A percentile compares a stretch with the other conserved stretches of the same genome.
Conservation (phyloP, 75 land plant genomes). For the Cupressus sempervirens region DNA sequence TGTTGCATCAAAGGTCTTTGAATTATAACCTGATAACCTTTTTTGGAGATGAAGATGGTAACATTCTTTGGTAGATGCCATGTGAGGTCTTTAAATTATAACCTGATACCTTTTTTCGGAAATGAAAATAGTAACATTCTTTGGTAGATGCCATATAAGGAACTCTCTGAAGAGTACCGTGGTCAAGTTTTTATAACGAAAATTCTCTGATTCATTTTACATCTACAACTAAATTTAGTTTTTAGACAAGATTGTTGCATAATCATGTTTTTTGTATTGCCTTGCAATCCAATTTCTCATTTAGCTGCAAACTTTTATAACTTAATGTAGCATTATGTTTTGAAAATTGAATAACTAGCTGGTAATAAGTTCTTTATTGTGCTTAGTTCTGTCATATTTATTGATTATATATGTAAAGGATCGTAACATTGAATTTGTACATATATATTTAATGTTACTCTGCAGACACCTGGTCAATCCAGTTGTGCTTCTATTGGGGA, state of each 20-base stretch:
- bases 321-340: not conserved
- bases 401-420: not conserved
- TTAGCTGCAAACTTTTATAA: not conserved
- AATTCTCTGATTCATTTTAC: not conserved
- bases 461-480: slow-evolving; percentile 31
- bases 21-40: too few species aligned
- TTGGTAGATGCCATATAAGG: not conserved
- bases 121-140: not conserved
- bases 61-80: not conserved
- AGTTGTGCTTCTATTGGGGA: slow-evolving; percentile 44
- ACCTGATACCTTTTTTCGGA: not conserved
- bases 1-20: too few species aligned
- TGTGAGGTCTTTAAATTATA: not conserved
- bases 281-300: not conserved
- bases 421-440: not conserved
- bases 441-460: not conserved
- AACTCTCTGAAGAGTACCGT: not conserved
- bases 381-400: not conserved
- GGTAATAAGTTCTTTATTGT: not conserved
- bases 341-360: not conserved
- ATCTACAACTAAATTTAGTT: not conserved
- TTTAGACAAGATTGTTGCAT: not conserved
- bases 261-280: not conserved
- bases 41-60: not conserved
- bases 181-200: not conserved